Evolutionary conservation across 2,329 filamentous ascomycete genomes (phyloP), one percentile per base, ranked within the genome.

Genomic region (Phialocephala subalpina): DNA sequence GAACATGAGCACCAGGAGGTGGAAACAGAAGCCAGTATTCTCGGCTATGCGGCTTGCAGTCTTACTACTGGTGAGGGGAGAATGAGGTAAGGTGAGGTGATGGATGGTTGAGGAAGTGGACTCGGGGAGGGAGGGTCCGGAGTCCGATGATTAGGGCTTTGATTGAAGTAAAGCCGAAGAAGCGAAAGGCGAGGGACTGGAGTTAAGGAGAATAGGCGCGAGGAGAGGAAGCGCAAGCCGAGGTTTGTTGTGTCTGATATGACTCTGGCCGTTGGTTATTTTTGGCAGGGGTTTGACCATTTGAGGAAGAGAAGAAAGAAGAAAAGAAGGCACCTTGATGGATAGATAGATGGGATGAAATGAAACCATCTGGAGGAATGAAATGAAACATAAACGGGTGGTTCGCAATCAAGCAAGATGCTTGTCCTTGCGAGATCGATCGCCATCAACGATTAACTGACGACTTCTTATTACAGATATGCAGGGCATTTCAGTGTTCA

Each of bases 21-120:
- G n/a, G n/a, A 49, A 9, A 49, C 45, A n/a, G 45, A 49, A 25
- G n/a, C 45, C 20, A 49, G 45, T 49, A 49, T 49, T 42, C 40
- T 42, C 18, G 40, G 40, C 16, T 42, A 42, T 42, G 40, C 12
- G 40, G 40, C 14, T 42, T n/a, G 16, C 40, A 16, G 16, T 16
- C 40, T 42, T 5, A 42, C 18, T 16, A 40, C n/a, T 40, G 36
- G 36, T 16, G 36, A 40, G 3, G 18, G 36, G n/a, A 18, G 12
- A 42, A n/a, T 18, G 4, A 42, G 16, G 12, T 16, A 6, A 18
- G 14, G 12, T 6, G n/a, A 18, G 16, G 40, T 16, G 6, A 6
- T 16, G 6, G 40, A n/a, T 40, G 36, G 18, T 40, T 40, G 11
- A 16, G 14, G 14, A 18, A 18, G 16, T 2, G 40, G 14, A 16